Percentiles rank a stretch among this genome's conserved stretches.
Conservation (phyloP, 2,329 filamentous ascomycete species). For the Arthrobotrys sphaeroides region DNA sequence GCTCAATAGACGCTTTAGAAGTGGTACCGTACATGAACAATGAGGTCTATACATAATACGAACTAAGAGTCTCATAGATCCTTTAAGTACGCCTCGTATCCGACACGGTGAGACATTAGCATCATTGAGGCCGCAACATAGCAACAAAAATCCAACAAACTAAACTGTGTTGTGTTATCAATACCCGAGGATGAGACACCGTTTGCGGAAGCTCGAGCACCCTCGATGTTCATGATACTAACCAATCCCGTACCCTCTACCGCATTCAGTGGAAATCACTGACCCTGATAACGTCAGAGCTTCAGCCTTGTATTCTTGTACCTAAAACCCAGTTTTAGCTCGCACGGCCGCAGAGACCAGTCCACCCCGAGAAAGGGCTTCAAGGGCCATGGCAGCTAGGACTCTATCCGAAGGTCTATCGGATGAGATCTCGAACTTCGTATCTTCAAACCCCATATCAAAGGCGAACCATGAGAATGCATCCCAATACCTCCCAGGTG, state of each 20-base stretch:
- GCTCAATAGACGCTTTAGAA: not conserved
- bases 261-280: not conserved
- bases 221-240: not conserved
- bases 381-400: not conserved
- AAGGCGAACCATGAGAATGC: constrained; percentile 3
- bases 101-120: not conserved
- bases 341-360: not conserved
- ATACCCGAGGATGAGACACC: not conserved
- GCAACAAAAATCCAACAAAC: not conserved
- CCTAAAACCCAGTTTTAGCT: not conserved
- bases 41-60: not conserved
- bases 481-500: constrained; percentile 23
- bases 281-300: not conserved
- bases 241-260: not conserved
- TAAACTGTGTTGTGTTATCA: not conserved
- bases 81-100: not conserved
- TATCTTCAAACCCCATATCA: constrained; percentile 13
- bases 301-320: not conserved
- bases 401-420: constrained; percentile 2
- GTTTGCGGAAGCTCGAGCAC: not conserved
- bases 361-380: not conserved
- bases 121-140: not conserved
- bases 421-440: not conserved
- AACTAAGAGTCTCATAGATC: too few species aligned
- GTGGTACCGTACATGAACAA: not conserved